Evolutionary conservation across 176 grass and related monocot species (phyloP), one percentile per base, ranked within the genome.

Genomic region (Tuctoria greenei): DNA sequence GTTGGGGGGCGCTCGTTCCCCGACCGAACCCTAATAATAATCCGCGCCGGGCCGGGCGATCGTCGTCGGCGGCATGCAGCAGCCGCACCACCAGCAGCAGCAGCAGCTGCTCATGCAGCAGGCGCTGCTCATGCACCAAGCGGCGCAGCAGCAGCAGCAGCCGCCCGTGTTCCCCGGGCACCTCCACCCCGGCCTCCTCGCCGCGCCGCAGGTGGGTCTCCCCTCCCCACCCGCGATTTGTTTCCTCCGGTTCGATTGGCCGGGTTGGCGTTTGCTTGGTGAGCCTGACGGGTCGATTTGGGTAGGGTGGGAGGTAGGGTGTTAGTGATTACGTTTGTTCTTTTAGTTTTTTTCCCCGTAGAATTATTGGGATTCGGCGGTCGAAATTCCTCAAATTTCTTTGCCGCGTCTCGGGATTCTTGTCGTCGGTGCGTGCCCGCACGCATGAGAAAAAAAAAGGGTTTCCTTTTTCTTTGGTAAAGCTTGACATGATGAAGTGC

Each of bases 61-160:
- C 52, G 34, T 60, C 41, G 78, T 42, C 34, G 58, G 38, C 41
- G 67, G 44, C 70, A 97, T 93, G 93, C 80, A 93, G 78, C 85
- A 69, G 73, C n/a, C n/a, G n/a, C n/a, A n/a, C n/a, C n/a, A n/a
- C n/a, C 87, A 84, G 63, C 83, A 86, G 86, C 90, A 90, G 78
- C 80, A 81, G 76, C 84, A 86, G 68, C 89, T 82, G 86, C 47
- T 87, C 70, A 93, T 93, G 94, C 91, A 93, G 86, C 91, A 91
- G 81, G 81, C 88, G 35, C 61, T 90, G 81, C 91, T 94, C 76
- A 67, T 90, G 77, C 90, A 91, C 57, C 90, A 93, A n/a, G 66
- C 49, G 79, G 52, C 71, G 60, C 91, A 81, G 39, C 39, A 10
- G 39, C 45, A 31, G 45, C 45, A 44, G 82, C 91, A 83, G 80